Conservation (phyloP, 148 eudicot genomes). For the Rhododendron molle region DNA sequence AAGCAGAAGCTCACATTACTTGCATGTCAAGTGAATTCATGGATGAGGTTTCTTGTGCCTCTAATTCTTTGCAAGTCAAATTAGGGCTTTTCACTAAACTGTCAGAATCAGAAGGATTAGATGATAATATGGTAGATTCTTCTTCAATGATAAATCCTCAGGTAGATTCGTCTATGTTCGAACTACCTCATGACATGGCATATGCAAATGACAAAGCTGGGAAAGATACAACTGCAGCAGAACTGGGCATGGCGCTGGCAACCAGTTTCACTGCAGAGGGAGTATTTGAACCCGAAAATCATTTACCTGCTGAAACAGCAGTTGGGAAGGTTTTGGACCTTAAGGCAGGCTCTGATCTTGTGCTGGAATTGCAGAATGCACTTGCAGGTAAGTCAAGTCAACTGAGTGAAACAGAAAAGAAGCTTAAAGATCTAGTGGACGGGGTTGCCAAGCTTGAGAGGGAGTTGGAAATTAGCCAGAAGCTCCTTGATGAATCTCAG, state of each 20-base stretch:
- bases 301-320: conserved; percentile 29
- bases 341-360: conserved; percentile 38
- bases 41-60: conserved; percentile 66
- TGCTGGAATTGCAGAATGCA: conserved; percentile 52
- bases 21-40: conserved; percentile 40
- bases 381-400: conserved; percentile 61
- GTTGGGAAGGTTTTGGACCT: conserved; percentile 27
- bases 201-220: conserved; percentile 36
- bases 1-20: conserved; percentile 36
- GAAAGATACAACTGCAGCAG: conserved; percentile 26
- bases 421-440: conserved; percentile 45
- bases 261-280: conserved; percentile 41
- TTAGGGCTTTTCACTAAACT: conserved; percentile 27
- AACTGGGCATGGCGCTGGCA: conserved; percentile 28
- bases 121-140: conserved; percentile 81
- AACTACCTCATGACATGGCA: conserved; percentile 57
- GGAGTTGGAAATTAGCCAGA: conserved; percentile 69
- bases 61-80: conserved; percentile 39
- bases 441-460: conserved; percentile 62
- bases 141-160: conserved; percentile 56
- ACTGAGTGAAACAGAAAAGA: conserved; percentile 48
- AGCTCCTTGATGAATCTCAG: conserved; percentile 95
- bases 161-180: conserved; percentile 71
- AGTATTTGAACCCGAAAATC: conserved; percentile 30
- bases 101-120: conserved; percentile 48